A percentile compares a stretch with the other conserved stretches of the same genome.
Evolutionary conservation across 352 stramenopile genomes (phyloP).

Genomic region (Phytophthora quininea): DNA sequence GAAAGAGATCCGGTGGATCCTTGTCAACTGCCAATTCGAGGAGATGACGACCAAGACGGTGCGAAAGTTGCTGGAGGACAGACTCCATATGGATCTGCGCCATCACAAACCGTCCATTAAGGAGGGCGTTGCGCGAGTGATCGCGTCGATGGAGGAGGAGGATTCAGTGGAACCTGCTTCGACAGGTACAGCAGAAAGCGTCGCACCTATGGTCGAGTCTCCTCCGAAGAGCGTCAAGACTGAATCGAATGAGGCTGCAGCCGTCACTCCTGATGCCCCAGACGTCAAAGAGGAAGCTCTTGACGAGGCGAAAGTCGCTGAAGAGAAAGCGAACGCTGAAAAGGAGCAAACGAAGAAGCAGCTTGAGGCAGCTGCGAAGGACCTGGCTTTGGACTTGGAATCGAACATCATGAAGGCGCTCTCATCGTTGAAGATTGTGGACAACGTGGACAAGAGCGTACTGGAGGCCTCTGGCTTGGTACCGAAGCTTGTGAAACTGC

Average conservation of each 20-base stretch:
- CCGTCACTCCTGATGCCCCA: slow-evolving; percentile 9
- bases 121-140: slow-evolving; percentile 75
- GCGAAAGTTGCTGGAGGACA: slow-evolving; percentile 73
- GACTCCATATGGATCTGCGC: slow-evolving; percentile 71
- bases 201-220: slow-evolving; percentile 14
- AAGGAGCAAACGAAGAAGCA: slow-evolving; percentile 28
- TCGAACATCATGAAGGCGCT: slow-evolving; percentile 48
- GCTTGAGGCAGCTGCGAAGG: slow-evolving; percentile 43
- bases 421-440: slow-evolving; percentile 33
- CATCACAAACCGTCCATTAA: slow-evolving; percentile 82
- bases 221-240: slow-evolving; percentile 15
- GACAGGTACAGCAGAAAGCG: slow-evolving; percentile 15
- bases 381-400: slow-evolving; percentile 43
- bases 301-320: slow-evolving; percentile 7
- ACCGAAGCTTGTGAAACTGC: slow-evolving; percentile 44
- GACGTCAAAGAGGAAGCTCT: slow-evolving; percentile 25
- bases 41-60: slow-evolving; percentile 88
- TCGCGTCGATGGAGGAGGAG: slow-evolving; percentile 75
- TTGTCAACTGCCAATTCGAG: slow-evolving; percentile 79
- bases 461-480: slow-evolving; percentile 41
- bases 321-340: slow-evolving; percentile 9
- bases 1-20: slow-evolving; percentile 81
- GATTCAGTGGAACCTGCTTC: slow-evolving; percentile 26
- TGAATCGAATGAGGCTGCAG: slow-evolving; percentile 17
- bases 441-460: slow-evolving; percentile 37